Conservation (phyloP, 257 asterid species). For the Ehretia macrophylla region DNA sequence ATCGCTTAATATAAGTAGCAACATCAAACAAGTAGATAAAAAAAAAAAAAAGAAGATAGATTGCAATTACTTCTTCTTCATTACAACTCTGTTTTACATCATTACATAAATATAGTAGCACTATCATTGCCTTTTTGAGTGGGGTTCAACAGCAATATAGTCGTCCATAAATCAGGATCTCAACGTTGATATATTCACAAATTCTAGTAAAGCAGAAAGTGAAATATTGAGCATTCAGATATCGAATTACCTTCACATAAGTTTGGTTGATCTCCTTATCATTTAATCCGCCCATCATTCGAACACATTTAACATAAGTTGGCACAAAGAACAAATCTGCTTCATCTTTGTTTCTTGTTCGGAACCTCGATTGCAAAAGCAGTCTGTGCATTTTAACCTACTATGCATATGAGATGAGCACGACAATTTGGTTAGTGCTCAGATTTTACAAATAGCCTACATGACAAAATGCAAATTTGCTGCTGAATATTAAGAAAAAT, state of each 20-base stretch:
- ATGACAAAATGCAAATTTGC: neutral
- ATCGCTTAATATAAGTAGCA: neutral
- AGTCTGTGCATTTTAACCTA: constrained; percentile 89
- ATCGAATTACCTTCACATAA: constrained; percentile 62
- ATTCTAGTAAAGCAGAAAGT: neutral
- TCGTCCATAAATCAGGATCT: no score
- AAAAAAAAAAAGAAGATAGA: neutral
- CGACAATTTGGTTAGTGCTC: neutral
- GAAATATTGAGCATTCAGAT: constrained; percentile 9
- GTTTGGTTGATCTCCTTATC: constrained; percentile 93
- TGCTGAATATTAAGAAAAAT: neutral
- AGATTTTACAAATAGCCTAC: neutral
- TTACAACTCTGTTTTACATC: no score
- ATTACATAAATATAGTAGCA: no score
- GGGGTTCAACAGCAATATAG: no score
- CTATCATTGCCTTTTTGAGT: no score
- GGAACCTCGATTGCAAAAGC: constrained; percentile 65
- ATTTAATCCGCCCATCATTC: constrained; percentile 87
- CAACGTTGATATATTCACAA: neutral
- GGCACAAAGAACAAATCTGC: constrained; percentile 95
- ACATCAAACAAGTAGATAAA: neutral
- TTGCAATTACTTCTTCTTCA: no score
- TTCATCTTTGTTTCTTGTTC: constrained; percentile 69
- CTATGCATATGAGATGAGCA: constrained; percentile 8
- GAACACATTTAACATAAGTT: constrained; percentile 79